Percentiles rank a stretch among this genome's conserved stretches.
Conservation (phyloP, 805 yeast species). For the Candida anglica region DNA sequence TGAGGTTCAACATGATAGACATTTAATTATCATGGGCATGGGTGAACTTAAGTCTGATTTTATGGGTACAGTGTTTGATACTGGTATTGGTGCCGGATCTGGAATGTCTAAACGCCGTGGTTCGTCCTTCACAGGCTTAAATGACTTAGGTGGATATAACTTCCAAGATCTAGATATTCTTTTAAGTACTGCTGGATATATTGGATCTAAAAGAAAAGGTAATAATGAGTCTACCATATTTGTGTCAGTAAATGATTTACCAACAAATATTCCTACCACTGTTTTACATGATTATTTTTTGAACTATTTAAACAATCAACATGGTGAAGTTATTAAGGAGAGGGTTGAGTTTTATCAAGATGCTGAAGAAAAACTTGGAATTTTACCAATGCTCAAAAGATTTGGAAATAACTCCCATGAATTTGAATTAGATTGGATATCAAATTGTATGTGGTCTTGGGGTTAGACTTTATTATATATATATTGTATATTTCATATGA, state of each 20-base stretch:
- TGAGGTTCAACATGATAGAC: conserved; percentile 10
- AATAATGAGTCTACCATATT: conserved; percentile 10
- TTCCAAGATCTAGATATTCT: conserved; percentile 38
- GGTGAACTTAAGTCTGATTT: conserved; percentile 32
- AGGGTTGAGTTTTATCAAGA: conserved; percentile 20
- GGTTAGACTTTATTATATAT: conserved; percentile 11
- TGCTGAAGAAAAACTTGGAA: conserved; percentile 7
- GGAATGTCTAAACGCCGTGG: conserved; percentile 20
- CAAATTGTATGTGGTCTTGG: conserved; percentile 30
- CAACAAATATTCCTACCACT: conserved; percentile 28
- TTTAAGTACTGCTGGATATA: conserved; percentile 23
- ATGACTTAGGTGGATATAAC: conserved; percentile 37
- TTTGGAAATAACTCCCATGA: conserved; percentile 23
- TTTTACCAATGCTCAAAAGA: conserved; percentile 31
- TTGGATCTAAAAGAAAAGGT: conserved; percentile 17
- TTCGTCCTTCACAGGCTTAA: conserved; percentile 34
- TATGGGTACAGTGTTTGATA: conserved; percentile 13
- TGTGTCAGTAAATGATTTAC: conserved; percentile 30
- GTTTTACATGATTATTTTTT: conserved; percentile 34
- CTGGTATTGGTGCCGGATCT: conserved; percentile 10
- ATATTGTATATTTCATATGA: too few species aligned
- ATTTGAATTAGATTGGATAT: conserved; percentile 36
- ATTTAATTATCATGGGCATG: conserved; percentile 23
- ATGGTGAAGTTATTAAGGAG: conserved; percentile 6
- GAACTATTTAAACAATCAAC: conserved; percentile 19